Evolutionary conservation across 495 filamentous ascomycete species (phyloP).

Genomic region (Aspergillus cristatus): DNA sequence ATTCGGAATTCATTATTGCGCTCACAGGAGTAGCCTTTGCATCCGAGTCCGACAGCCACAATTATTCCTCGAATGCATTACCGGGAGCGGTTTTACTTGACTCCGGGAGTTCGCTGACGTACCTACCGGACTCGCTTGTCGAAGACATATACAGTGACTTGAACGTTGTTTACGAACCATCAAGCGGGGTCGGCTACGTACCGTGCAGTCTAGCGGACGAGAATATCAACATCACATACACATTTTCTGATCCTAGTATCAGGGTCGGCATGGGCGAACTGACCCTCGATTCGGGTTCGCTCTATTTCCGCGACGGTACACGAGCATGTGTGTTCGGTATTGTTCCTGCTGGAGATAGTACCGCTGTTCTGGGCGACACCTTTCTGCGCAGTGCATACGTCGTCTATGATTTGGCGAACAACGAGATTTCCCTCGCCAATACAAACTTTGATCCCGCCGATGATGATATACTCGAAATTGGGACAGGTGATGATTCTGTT

Average conservation of each 20-base stretch:
- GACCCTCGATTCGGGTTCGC: slow-evolving; percentile 52
- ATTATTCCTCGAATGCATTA: slow-evolving; percentile 46
- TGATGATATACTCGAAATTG: slow-evolving; percentile 63
- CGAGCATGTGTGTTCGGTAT: slow-evolving; percentile 69
- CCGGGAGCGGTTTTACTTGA: slow-evolving; percentile 67
- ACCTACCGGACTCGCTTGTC: slow-evolving; percentile 66
- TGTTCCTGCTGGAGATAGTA: slow-evolving; percentile 55
- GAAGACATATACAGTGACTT: slow-evolving; percentile 54
- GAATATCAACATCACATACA: slow-evolving; percentile 55
- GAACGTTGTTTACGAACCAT: slow-evolving; percentile 51
- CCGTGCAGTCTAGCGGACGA: slow-evolving; percentile 59
- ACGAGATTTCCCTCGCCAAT: slow-evolving; percentile 79
- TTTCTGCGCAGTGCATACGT: slow-evolving; percentile 89
- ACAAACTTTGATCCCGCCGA: slow-evolving; percentile 70
- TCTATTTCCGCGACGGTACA: slow-evolving; percentile 52
- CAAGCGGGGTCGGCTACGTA: slow-evolving; percentile 49
- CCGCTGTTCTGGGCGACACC: slow-evolving; percentile 77
- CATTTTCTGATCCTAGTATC: slow-evolving; percentile 59
- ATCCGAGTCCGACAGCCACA: slow-evolving; percentile 26
- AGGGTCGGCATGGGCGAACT: slow-evolving; percentile 67
- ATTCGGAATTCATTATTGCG: slow-evolving; percentile 73
- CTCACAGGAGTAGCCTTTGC: slow-evolving; percentile 54
- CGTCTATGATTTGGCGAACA: slow-evolving; percentile 82
- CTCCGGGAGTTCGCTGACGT: slow-evolving; percentile 83
- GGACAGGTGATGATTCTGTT: slow-evolving; percentile 49